Percentiles rank a stretch among this genome's conserved stretches.
Conservation (phyloP, 176 grass and related monocot species). For the Tillandsia fasciculata region DNA sequence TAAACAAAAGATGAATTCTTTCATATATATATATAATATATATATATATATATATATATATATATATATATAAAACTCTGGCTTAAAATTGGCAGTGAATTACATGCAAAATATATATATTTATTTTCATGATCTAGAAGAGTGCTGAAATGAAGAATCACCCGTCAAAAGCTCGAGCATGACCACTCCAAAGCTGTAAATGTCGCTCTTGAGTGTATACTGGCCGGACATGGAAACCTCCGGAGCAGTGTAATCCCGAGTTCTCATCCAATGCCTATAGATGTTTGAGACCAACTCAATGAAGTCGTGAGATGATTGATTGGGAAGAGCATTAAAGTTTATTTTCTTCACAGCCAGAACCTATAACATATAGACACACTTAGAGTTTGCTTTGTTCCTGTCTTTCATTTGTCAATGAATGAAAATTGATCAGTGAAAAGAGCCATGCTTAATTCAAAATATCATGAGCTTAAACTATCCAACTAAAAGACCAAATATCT, state of each 20-base stretch:
- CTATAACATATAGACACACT: conserved; percentile 31
- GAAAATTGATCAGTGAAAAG: not conserved
- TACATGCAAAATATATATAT: too few species aligned
- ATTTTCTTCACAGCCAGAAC: conserved; percentile 86
- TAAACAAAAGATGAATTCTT: too few species aligned
- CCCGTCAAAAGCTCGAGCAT: conserved; percentile 95
- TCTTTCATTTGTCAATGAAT: not conserved
- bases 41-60: too few species aligned
- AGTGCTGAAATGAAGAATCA: conserved; percentile 7
- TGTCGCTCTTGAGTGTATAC: conserved; percentile 63
- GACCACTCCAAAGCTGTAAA: conserved; percentile 88
- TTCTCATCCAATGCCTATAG: conserved; percentile 54
- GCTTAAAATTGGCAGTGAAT: too few species aligned
- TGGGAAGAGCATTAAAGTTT: conserved; percentile 41
- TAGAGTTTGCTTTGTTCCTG: not conserved
- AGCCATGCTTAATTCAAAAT: too few species aligned
- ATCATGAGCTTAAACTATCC: too few species aligned
- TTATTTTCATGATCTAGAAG: not conserved
- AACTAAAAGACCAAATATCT: too few species aligned
- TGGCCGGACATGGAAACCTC: conserved; percentile 62
- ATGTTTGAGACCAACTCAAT: conserved; percentile 48
- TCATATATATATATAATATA: too few species aligned
- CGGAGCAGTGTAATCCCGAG: conserved; percentile 50
- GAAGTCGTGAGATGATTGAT: conserved; percentile 47
- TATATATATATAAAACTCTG: too few species aligned